Percentiles rank a stretch among this genome's conserved stretches.
Evolutionary conservation across 768 basidiomycete genomes (phyloP).

Genomic region (Naematelia encephala): DNA sequence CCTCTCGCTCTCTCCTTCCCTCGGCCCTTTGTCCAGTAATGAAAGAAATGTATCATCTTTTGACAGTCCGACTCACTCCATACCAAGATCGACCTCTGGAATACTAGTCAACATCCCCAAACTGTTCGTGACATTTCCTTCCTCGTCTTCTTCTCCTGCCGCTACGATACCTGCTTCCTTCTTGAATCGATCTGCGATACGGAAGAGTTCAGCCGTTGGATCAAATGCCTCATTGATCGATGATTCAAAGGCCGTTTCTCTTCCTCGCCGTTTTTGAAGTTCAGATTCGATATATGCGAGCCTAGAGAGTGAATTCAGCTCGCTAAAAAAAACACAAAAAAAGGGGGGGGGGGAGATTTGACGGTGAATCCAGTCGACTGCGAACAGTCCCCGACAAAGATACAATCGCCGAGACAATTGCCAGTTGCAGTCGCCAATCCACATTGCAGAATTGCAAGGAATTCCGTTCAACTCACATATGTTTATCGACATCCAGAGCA

Average conservation of each 20-base stretch:
- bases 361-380: not conserved
- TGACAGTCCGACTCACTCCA: constrained; percentile 88
- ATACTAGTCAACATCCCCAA: constrained; percentile 95
- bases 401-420: no score
- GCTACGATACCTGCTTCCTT: constrained; percentile 29
- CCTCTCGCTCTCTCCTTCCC: not conserved
- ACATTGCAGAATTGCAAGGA: no score
- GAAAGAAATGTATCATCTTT: not conserved
- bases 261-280: constrained; percentile 67
- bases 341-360: no score
- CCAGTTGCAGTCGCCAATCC: no score
- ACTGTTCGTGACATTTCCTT: constrained; percentile 89
- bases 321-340: no score
- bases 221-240: constrained; percentile 53
- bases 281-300: constrained; percentile 98
- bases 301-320: constrained; percentile 61
- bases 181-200: constrained; percentile 59
- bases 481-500: constrained; percentile 92
- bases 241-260: constrained; percentile 55
- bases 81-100: constrained; percentile 95
- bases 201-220: constrained; percentile 74
- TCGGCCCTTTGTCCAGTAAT: not conserved
- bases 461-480: constrained; percentile 84
- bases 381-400: not conserved
- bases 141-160: constrained; percentile 58